Evolutionary conservation across 495 filamentous ascomycete genomes (phyloP).

Genomic region (Bathelium albidoporum): DNA sequence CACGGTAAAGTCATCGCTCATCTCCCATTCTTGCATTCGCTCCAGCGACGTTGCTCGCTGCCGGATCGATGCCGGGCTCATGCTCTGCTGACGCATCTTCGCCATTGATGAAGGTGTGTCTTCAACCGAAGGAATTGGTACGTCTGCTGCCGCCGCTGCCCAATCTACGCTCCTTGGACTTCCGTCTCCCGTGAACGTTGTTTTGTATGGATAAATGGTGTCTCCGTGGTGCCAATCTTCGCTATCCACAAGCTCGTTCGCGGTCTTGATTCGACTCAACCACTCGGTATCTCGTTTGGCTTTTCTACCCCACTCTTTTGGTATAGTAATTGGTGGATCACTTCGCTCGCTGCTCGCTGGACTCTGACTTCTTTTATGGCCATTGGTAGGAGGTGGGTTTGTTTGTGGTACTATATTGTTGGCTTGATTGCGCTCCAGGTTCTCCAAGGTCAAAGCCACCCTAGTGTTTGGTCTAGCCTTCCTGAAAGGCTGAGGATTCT

Average conservation of each 20-base stretch:
- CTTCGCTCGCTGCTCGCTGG: conserved; percentile 29
- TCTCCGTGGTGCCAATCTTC: conserved; percentile 16
- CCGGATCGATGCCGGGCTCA: conserved; percentile 15
- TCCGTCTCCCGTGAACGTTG: conserved; percentile 18
- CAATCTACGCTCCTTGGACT: conserved; percentile 19
- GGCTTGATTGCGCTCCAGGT: conserved; percentile 21
- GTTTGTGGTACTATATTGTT: conserved; percentile 1
- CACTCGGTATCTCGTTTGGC: conserved; percentile 43
- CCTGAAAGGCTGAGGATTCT: conserved; percentile 24
- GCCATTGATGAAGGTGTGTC: conserved; percentile 29
- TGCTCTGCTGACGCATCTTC: conserved; percentile 1
- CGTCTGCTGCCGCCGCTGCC: conserved; percentile 27
- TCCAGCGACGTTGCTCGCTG: conserved; percentile 34
- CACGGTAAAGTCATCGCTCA: conserved; percentile 54
- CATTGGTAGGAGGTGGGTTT: not conserved
- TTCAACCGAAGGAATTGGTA: conserved; percentile 39
- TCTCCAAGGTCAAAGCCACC: conserved; percentile 23
- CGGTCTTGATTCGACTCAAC: conserved; percentile 34
- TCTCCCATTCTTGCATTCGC: conserved; percentile 44
- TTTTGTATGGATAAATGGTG: conserved; percentile 11
- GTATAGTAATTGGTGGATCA: conserved; percentile 45
- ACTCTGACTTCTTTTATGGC: conserved; percentile 10
- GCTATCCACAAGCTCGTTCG: conserved; percentile 24
- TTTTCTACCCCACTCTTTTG: conserved; percentile 49
- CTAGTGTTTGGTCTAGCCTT: conserved; percentile 25